Percentiles rank a stretch among this genome's conserved stretches.
These are phyloP conservation scores for Lachnum nothofagi DNA, from an alignment of 2,329 filamentous ascomycete genomes.

Conservation along the genomic window DNA sequence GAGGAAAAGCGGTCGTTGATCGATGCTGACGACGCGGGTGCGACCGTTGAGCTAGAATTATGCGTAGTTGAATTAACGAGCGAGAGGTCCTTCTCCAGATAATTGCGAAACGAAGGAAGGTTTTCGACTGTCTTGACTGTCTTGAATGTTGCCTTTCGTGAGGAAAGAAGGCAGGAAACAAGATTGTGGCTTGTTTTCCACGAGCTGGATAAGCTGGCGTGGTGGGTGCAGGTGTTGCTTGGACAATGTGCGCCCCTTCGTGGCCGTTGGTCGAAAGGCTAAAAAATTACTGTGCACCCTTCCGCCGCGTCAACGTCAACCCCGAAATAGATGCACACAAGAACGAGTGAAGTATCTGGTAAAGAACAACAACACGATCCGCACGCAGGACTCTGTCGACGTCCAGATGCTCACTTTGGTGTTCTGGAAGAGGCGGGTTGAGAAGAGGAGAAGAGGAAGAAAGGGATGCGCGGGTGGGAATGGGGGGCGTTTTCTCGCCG, in stretches of 20 bases:
- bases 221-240: conserved; percentile 21
- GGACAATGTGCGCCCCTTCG: no score
- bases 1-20: background rate
- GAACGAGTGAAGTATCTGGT: conserved; percentile 5
- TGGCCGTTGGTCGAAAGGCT: no score
- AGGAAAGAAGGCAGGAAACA: conserved; percentile 4
- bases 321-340: background rate
- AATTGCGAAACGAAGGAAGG: background rate
- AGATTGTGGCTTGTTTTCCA: conserved; percentile 1
- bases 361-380: conserved; percentile 6
- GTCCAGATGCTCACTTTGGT: no score
- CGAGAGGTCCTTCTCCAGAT: background rate
- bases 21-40: background rate
- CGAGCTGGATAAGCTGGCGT: background rate
- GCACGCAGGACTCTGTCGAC: background rate
- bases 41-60: background rate
- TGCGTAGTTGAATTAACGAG: conserved; percentile 6
- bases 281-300: conserved; percentile 13
- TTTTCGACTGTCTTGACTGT: no score
- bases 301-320: no score
- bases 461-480: conserved; percentile 3
- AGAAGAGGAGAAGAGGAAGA: conserved; percentile 12
- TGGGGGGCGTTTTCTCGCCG: conserved; percentile 3
- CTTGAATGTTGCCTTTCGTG: no score
- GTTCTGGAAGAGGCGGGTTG: conserved; percentile 10